Conservation (phyloP, 1,284 basidiomycete species). For the Schizopora paradoxa region DNA sequence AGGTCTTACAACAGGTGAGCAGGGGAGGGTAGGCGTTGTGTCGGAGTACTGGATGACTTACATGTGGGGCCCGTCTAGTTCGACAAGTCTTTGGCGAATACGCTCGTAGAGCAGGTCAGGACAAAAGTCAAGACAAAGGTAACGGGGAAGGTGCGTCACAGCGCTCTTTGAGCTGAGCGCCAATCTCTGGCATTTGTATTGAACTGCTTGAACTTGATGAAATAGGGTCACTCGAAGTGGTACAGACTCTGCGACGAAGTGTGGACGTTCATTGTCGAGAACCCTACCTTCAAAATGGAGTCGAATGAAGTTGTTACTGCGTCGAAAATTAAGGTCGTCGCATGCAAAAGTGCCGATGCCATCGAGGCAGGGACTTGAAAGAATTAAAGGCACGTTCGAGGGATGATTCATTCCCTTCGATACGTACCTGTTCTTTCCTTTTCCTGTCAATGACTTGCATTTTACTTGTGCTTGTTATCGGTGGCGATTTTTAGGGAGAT, state of each 20-base stretch:
- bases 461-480: no score
- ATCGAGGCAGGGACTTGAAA: slow-evolving; percentile 73
- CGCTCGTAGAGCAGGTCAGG: slow-evolving; percentile 86
- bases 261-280: slow-evolving; percentile 94
- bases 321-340: slow-evolving; percentile 88
- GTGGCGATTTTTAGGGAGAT: no score
- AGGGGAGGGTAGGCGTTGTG: no score
- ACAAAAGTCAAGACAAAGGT: slow-evolving; percentile 93
- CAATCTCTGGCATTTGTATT: background rate
- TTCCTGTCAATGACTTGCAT: no score
- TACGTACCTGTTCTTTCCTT: no score
- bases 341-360: slow-evolving; percentile 89
- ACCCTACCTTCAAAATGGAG: slow-evolving; percentile 93
- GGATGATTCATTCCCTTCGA: no score
- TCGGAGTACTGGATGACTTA: slow-evolving; percentile 1
- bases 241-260: slow-evolving; percentile 96
- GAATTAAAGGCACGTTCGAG: no score
- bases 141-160: slow-evolving; percentile 69
- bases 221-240: slow-evolving; percentile 88
- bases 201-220: no score
- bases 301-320: slow-evolving; percentile 75
- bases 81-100: slow-evolving; percentile 90
- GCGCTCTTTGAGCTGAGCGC: background rate
- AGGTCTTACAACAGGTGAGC: slow-evolving; percentile 88
- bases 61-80: slow-evolving; percentile 49